These are phyloP conservation scores for Clavispora phyllophila DNA, from an alignment of 805 yeast genomes.

Conservation along the genomic window DNA sequence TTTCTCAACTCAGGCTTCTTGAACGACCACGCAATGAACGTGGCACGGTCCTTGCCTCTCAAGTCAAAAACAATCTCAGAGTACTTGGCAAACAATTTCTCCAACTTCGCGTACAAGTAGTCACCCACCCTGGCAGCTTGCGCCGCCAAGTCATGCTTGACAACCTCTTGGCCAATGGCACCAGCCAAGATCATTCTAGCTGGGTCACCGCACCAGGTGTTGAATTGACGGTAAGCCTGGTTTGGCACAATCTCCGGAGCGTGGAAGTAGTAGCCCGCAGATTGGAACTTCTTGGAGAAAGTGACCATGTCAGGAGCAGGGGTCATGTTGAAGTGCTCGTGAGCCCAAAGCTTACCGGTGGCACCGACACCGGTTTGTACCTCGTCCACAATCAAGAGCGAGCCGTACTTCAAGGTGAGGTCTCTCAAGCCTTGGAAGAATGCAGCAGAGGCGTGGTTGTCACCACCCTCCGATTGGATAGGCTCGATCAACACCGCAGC, in stretches of 20 bases:
- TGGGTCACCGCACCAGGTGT: conserved; percentile 94
- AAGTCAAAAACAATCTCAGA: conserved; percentile 51
- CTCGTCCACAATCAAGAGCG: conserved; percentile 75
- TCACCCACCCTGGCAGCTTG: conserved; percentile 60
- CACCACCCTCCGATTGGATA: conserved; percentile 89
- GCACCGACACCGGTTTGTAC: conserved; percentile 91
- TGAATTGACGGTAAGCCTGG: conserved; percentile 82
- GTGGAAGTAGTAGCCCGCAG: conserved; percentile 82
- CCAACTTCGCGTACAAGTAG: conserved; percentile 57
- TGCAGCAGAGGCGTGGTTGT: conserved; percentile 72
- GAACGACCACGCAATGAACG: conserved; percentile 80
- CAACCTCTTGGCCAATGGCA: conserved; percentile 63
- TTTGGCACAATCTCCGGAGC: conserved; percentile 70
- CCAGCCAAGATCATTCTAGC: conserved; percentile 72
- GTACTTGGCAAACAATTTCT: conserved; percentile 45
- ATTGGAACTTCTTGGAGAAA: conserved; percentile 83
- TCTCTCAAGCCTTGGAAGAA: conserved; percentile 84
- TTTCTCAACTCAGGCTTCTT: conserved; percentile 53
- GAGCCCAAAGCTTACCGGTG: conserved; percentile 83
- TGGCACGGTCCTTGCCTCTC: conserved; percentile 72
- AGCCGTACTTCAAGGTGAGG: conserved; percentile 63
- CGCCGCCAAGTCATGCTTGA: conserved; percentile 52
- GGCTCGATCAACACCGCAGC: conserved; percentile 92
- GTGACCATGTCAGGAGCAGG: conserved; percentile 82
- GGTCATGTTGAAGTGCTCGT: conserved; percentile 73